Evolutionary conservation across 2,329 filamentous ascomycete species (phyloP), one percentile per base, ranked within the genome.

Genomic region (Fusarium irregulare): DNA sequence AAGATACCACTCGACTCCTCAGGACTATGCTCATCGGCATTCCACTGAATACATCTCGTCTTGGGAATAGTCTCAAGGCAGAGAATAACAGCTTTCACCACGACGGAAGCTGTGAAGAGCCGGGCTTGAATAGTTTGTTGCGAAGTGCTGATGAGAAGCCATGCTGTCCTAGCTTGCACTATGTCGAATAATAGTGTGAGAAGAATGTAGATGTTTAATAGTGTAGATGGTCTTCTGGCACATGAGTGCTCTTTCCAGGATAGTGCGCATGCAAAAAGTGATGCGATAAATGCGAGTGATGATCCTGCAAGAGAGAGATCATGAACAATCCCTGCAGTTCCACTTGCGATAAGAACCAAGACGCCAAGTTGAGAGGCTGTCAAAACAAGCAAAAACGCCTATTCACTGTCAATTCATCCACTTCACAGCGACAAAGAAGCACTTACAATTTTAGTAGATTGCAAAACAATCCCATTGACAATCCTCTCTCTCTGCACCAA

Each of bases 131-230:
- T 60, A 8, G 55, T 63, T 21, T 74, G 66, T 1, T 65, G 54
- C 8, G 59, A 49, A 9, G 47, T 70, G 11, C 46, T 34, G 50
- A 71, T 71, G 46, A 74, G 64, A 32, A 86, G 75, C 78, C 81
- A 86, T 4, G 82, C 64, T 0, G 84, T 85, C 11, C 85, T 77
- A 0, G 76, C 75, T 60, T 82, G 81, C 0, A 79, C 78, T 4
- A 79, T 71, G 40, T 87, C 85, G 25, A 86, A 77, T 3, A 86
- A 69, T 0, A 83, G 66, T 2, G 82, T 82, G 5, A 85, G 40
- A 12, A 81, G 66, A 6, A 86, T 64, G 51, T 82, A 86, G 13
- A 72, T 64, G 18, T 73, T 79, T 14, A 87, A 72, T 4, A 86
- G 55, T 0, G 81, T 73, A 0, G 84, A 86, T 0, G 84, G 83